Evolutionary conservation across 1,284 basidiomycete species (phyloP), one percentile per base, ranked within the genome.

Genomic region (Cryptococcus jaspeensis): DNA sequence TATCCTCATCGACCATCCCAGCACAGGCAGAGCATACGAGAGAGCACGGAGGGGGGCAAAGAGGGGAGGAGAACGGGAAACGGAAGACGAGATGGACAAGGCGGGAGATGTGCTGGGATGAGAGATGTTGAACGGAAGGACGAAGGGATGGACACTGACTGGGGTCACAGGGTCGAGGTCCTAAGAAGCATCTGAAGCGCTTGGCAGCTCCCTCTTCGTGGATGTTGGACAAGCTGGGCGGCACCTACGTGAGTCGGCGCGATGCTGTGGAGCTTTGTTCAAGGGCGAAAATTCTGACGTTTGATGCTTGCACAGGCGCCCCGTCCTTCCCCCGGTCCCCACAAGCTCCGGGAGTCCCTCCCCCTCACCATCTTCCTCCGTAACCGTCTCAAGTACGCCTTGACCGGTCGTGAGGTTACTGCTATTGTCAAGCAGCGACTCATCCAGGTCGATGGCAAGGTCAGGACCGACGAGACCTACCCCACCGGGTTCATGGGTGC

Each of bases 181-280:
- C 95, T 70, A 95, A 92, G 88, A 98, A 98, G 84, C 95, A 99
- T 80, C 85, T 98, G 83, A 97, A 97, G 86, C 91, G 95, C 78
- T 87, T 98, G 68, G 87, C 88, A 71, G 96, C 96, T 71, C 96
- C 96, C 67, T 95, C 92, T 59, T 90, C 92, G 83, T 99, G 96
- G 96, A 96, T 99, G 92, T 85, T 99, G 70, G 93, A 98, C 85
- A 99, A 99, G 83, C 83, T 99, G 76, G 89, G 91, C 81, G 95
- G 95, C 67, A 96, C 92, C 74, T 97, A 97, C 79, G 90, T 92
- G 81, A 80, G 91, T 83, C 23, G 25, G 48, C 25, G 22, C n/a
- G 7, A 28, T 23, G 35, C 49, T 38, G 43, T 18, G 4, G 28
- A 23, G 13, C 8, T 52, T 41, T 20, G 38, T 52, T 55, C 40